Conservation (phyloP, 1,284 basidiomycete genomes). For the Wolfiporia cocos region DNA sequence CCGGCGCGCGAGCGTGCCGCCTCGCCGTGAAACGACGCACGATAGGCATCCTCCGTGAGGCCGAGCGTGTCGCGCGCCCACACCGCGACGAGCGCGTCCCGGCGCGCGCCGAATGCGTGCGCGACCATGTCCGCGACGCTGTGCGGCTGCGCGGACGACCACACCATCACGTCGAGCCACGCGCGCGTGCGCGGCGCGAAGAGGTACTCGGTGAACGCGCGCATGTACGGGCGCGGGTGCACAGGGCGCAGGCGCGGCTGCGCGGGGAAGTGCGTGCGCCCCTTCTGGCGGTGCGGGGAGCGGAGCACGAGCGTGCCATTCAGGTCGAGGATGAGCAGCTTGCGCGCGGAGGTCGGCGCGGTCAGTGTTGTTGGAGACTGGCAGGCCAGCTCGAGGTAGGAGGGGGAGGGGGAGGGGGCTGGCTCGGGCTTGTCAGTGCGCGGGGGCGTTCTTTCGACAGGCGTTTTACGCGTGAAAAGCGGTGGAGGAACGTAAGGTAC, state of each 20-base stretch:
- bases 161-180: slow-evolving; percentile 81
- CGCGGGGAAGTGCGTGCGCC: slow-evolving; percentile 13
- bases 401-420: slow-evolving; percentile 19
- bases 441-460: slow-evolving; percentile 7
- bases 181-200: slow-evolving; percentile 46
- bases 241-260: slow-evolving; percentile 34
- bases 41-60: slow-evolving; percentile 46
- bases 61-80: slow-evolving; percentile 82
- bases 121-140: slow-evolving; percentile 73
- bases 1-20: no score
- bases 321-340: slow-evolving; percentile 76
- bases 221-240: slow-evolving; percentile 64
- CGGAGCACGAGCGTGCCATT: slow-evolving; percentile 81
- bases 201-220: slow-evolving; percentile 57
- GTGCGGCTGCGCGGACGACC: slow-evolving; percentile 81
- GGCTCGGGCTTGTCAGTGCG: slow-evolving; percentile 19
- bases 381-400: slow-evolving; percentile 22
- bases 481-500: no score
- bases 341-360: slow-evolving; percentile 37
- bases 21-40: slow-evolving; percentile 31
- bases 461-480: no score
- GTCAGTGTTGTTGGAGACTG: slow-evolving; percentile 21
- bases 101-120: slow-evolving; percentile 42
- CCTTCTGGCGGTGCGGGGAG: slow-evolving; percentile 30
- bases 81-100: slow-evolving; percentile 46